Evolutionary conservation across 192 early-diverging fungal genomes (phyloP), one percentile per base, ranked within the genome.

Genomic region (Coemansia interrupta): DNA sequence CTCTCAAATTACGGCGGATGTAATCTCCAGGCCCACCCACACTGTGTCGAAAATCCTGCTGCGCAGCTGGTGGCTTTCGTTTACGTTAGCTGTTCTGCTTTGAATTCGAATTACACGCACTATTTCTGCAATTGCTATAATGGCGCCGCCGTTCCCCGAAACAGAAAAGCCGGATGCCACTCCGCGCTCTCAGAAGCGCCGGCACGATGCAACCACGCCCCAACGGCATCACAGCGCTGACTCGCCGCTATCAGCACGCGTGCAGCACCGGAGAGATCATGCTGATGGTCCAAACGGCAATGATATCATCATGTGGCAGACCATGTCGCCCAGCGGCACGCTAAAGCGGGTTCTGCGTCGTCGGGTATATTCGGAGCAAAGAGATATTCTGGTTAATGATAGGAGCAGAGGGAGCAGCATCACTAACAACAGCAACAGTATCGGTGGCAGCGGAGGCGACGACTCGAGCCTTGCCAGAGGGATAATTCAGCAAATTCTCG

Each of bases 291-390:
- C 30, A 18, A 50, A 17, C 61, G 19, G 32, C 17, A 49, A 60
- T 40, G 73, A 70, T 39, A 55, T 67, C 4, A 67, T 78, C 32
- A 55, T 68, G 41, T 78, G 75, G 75, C 61, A 72, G 55, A 39
- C 75, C 38, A 68, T 68, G 61, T 78, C 75, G 20, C 75, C 75
- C 6, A 70, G 61, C 47, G 65, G 70, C 23, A 78, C 75, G 1
- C 61, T 78, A 20, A 54, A 55, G 11, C 62, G 52, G 54, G 69
- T 70, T 22, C 30, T 78, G n/a, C 75, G 69, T 8, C 64, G 60
- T 51, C 59, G 63, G 13, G 51, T 60, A 13, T 36, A 47, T 9
- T 45, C 30, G 5, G 36, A 29, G 14, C 70, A 50, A 58, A 44
- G 26, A 22, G 55, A 43, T 23, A 24, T 63, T 14, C 44, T 56